Percentiles rank a stretch among this genome's conserved stretches.
Conservation (phyloP, 345 rosid species). For the Streptanthus diversifolius region DNA sequence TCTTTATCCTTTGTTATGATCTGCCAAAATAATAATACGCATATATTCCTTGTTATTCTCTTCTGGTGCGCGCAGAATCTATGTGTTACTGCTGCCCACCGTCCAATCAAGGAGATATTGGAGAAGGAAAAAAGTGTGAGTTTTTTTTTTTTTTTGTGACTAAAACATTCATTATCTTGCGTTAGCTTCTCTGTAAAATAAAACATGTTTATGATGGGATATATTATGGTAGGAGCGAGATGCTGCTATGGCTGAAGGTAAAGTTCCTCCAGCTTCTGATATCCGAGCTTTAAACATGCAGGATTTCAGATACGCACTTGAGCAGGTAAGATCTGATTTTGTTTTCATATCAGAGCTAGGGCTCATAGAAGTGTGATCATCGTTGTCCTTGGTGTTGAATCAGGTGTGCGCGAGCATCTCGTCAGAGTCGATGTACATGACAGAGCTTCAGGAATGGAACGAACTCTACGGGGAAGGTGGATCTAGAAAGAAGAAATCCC, state of each 20-base stretch:
- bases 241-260: constrained; percentile 72
- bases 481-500: constrained; percentile 68
- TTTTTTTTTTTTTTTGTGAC: background rate
- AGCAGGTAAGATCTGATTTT: constrained; percentile 49
- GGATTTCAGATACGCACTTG: constrained; percentile 78
- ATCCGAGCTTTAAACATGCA: constrained; percentile 72
- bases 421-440: constrained; percentile 76
- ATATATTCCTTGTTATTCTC: no score
- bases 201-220: background rate
- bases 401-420: constrained; percentile 91
- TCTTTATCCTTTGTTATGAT: background rate
- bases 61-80: constrained; percentile 20
- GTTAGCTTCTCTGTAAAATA: background rate
- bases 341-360: background rate
- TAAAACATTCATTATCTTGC: background rate
- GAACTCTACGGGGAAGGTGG: constrained; percentile 91
- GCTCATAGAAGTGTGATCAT: background rate
- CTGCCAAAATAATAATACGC: background rate
- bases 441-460: constrained; percentile 76
- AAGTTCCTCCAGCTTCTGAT: constrained; percentile 65
- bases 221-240: constrained; percentile 53
- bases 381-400: constrained; percentile 1
- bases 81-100: constrained; percentile 83
- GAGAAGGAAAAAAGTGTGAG: constrained; percentile 76
- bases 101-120: constrained; percentile 80